Evolutionary conservation across 768 basidiomycete species (phyloP).

Genomic region (Lyophyllum decastes): DNA sequence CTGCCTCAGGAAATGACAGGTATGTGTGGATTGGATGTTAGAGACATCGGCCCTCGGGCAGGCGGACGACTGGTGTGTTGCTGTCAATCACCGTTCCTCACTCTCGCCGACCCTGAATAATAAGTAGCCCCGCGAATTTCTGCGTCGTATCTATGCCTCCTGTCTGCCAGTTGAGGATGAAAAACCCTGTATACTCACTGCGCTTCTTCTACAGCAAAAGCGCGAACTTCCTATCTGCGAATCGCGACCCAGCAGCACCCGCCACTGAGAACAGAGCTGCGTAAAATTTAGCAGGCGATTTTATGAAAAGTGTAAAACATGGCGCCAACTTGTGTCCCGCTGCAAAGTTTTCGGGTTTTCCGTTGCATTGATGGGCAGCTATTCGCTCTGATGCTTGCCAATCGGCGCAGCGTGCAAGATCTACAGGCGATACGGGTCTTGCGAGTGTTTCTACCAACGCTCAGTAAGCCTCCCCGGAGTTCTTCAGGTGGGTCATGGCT

Average conservation of each 20-base stretch:
- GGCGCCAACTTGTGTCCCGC: too few relatives aligned
- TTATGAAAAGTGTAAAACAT: background rate
- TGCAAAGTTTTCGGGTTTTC: too few relatives aligned
- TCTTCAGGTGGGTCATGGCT: background rate
- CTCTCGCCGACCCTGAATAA: background rate
- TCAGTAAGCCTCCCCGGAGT: background rate
- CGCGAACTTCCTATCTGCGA: background rate
- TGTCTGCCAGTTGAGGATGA: background rate
- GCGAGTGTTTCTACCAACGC: background rate
- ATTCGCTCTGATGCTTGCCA: too few relatives aligned
- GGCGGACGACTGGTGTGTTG: background rate
- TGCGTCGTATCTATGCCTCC: background rate
- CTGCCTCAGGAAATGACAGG: conserved; percentile 1
- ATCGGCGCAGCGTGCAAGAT: background rate
- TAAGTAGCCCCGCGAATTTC: background rate
- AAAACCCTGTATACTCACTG: too few relatives aligned
- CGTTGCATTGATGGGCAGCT: too few relatives aligned
- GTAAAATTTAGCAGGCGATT: background rate
- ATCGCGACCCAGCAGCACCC: background rate
- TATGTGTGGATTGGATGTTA: conserved; percentile 1
- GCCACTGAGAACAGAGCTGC: too few relatives aligned
- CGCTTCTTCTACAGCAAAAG: too few relatives aligned
- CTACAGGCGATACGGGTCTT: background rate
- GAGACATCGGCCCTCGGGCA: background rate
- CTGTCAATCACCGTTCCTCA: background rate